Base-by-base conservation (phyloP, 495 filamentous ascomycete genomes). In the Penicillium angulare region DNA sequence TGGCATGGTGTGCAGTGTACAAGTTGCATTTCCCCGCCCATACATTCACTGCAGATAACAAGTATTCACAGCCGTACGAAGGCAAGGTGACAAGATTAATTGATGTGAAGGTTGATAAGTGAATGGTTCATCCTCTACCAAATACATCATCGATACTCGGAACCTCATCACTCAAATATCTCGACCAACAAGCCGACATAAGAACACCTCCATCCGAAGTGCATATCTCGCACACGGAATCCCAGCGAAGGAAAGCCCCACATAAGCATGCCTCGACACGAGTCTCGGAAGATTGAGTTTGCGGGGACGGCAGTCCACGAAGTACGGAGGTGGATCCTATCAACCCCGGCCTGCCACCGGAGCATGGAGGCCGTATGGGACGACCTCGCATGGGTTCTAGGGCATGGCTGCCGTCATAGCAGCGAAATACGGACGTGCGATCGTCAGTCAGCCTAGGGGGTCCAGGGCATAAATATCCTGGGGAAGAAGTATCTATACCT, bases 291-390 rank as follows among this genome's bases (percentile, higher is more conserved):
- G 47, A 40, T 31, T 29, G 15, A 38, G 47, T 49, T 49, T 24
- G 47, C 27, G 18, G 47, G 47, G 29, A 35, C 26, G 36, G 13
- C 33, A 10, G 23, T 18, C 26, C 27, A 7, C 15, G 38, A 41
- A 41, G 12, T 49, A 36, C 36, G 47, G 47, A 49, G 47, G 47
- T 31, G 47, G 47, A 39, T 39, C 47, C 47, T 32, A 38, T 49
- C 36, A 41, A 49, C 36, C 47, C 47, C 47, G 33, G 36, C 16
- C 35, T 40, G 20, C 16, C 41, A 29, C 47, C 36, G 23, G 45
- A 21, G 27, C 15, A 49, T 1, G 29, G 31, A 24, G 17, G 20
- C 31, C 49, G 48, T 43, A 8, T 44, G 38, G 29, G 16, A 50
- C 34, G 27, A 50, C 43, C n/a, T n/a, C n/a, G n/a, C 27, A 31